Conservation (phyloP, 352 stramenopile species). For the Peronospora belbahrii region DNA sequence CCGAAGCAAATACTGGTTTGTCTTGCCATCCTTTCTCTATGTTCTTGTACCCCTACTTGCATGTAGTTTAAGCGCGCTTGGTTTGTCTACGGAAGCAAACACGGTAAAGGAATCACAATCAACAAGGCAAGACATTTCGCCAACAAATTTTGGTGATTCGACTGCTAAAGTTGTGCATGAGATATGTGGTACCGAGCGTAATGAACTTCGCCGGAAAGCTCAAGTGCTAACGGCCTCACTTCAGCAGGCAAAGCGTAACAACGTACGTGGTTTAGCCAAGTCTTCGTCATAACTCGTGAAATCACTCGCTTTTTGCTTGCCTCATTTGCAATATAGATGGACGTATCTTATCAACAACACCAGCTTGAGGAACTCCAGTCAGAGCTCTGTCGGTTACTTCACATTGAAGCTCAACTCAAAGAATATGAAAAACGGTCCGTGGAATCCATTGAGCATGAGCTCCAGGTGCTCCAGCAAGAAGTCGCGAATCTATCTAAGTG, state of each 20-base stretch:
- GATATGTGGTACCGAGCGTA: constrained; percentile 1
- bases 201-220: constrained; percentile 5
- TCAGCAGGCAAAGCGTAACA: constrained; percentile 10
- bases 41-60: neutral
- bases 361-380: constrained; percentile 7
- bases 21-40: neutral
- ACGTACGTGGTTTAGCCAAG: constrained; percentile 9
- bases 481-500: constrained; percentile 6
- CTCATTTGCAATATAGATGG: constrained; percentile 4
- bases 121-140: neutral
- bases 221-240: constrained; percentile 5
- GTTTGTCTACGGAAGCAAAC: neutral
- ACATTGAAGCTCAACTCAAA: constrained; percentile 3
- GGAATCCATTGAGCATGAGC: constrained; percentile 7
- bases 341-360: constrained; percentile 1
- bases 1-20: neutral
- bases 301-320: neutral
- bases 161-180: constrained; percentile 6
- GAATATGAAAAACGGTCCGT: constrained; percentile 11
- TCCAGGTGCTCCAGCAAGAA: constrained; percentile 8
- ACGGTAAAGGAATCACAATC: neutral
- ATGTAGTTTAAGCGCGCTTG: neutral
- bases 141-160: neutral
- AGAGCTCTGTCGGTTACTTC: constrained; percentile 9
- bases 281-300: neutral